Base-by-base conservation (phyloP, 164 flowering plant genomes). In the Amborella trichopoda region DNA sequence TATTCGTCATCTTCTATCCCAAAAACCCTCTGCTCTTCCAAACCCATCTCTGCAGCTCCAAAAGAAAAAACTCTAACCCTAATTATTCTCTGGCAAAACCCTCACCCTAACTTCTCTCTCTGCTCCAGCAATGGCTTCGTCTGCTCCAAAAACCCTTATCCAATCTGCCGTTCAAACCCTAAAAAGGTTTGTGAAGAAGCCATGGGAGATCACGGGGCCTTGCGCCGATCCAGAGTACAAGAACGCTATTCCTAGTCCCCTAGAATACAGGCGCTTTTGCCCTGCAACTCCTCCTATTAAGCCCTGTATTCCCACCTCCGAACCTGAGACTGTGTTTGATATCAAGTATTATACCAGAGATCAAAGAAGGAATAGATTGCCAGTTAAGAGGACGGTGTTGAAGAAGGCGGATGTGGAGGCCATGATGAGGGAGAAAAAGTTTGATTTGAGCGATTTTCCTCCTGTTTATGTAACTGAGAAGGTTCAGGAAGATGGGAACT, bases 141-240 rank as follows among this genome's bases (percentile, higher is more conserved):
- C 51, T 5, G 22, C 26, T 38, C 44, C 32, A 26, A 25, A 18
- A 13, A 10, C 32, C 12, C n/a, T 36, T 49, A 3, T 41, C 68
- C 2, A 76, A 54, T 73, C 87, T 17, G 9, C 71, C 32, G 6
- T 80, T 44, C 86, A 78, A 51, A 58, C 76, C 44, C 74, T 88
- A 20, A 71, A 48, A 40, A 67, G 78, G 0, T 88, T 46, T 78
- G 23, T 81, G 30, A 88, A 78, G 69, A 76, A 78, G 40, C 94
- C 97, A 12, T 88, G 97, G 93, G 87, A 84, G 68, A 62, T 76
- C 59, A 84, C 93, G 2, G 97, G 97, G 0, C 94, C 94, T 0
- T 72, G 81, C 63, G 64, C 94, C 17, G 37, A 52, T 28, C 97
- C 93, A 12, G 97, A 88, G 54, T 88, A 80, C 74, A 60, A 25